A percentile compares a stretch with the other conserved stretches of the same genome.
phyloP scores from a whole-genome alignment of 768 basidiomycete genomes.

The Grammothele lineata region DNA sequence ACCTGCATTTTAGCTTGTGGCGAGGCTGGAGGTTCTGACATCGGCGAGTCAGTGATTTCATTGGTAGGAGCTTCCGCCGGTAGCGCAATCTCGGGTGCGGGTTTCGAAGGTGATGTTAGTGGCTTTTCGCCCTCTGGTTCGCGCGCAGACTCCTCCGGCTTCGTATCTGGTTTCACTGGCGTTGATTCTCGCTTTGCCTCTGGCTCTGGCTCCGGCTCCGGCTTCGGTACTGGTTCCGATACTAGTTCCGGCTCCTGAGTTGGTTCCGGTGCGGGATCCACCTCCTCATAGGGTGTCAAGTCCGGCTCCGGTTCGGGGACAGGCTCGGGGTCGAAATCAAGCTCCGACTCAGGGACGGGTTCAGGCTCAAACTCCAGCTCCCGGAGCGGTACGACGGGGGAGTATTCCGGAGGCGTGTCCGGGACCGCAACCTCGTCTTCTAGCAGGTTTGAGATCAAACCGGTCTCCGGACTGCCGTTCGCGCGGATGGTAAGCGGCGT shows the following conservation, averaged over 20 bases:
- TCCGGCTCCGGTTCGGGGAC: background rate
- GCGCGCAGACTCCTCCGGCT: no score
- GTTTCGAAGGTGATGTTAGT: background rate
- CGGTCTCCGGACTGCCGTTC: constrained; percentile 29
- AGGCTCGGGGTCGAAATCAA: background rate
- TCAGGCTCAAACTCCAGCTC: background rate
- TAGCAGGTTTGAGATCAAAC: constrained; percentile 23
- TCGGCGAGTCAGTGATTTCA: constrained; percentile 17
- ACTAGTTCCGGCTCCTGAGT: background rate
- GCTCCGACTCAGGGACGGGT: background rate
- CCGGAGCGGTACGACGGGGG: constrained; percentile 3
- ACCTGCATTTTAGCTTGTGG: constrained; percentile 8
- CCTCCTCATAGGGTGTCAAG: no score
- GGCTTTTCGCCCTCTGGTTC: no score
- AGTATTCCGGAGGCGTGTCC: constrained; percentile 9
- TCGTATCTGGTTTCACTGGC: background rate
- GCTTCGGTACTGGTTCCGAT: no score
- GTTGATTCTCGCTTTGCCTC: no score
- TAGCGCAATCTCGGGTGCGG: background rate
- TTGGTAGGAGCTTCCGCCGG: background rate
- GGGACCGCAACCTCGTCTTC: constrained; percentile 22
- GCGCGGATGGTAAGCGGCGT: background rate
- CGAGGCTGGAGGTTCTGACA: constrained; percentile 18
- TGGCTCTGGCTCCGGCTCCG: no score
- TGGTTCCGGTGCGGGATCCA: background rate